A percentile compares a stretch with the other conserved stretches of the same genome.
phyloP scores from a whole-genome alignment of 78 protist genomes.

The Diacronema lutheri region DNA sequence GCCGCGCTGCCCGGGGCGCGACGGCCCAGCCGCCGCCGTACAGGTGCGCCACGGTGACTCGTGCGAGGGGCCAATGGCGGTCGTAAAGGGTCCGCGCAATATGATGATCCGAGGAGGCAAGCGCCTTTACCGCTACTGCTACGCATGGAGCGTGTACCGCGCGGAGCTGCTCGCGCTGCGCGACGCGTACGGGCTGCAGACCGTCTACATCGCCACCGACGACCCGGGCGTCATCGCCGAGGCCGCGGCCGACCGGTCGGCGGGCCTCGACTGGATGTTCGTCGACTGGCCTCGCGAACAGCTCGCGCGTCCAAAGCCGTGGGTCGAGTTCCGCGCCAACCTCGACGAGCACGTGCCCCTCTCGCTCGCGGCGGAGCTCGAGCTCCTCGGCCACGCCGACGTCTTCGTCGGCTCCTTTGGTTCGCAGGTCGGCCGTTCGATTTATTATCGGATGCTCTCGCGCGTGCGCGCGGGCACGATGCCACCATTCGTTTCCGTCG shows the following conservation, averaged over 20 bases:
- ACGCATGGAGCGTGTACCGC: neutral
- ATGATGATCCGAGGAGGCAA: neutral
- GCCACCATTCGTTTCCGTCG: slow-evolving; percentile 5
- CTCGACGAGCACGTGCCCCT: slow-evolving; percentile 2
- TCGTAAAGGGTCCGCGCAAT: neutral
- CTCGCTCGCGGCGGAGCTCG: slow-evolving; percentile 2
- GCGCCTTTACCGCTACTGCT: neutral
- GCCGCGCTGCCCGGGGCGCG: too few relatives aligned
- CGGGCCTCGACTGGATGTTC: neutral
- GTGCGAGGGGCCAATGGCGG: neutral
- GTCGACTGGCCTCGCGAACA: neutral
- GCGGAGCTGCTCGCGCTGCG: neutral
- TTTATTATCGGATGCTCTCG: neutral
- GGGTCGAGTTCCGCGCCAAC: neutral
- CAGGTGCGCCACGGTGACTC: slow-evolving; percentile 2
- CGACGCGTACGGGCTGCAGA: neutral
- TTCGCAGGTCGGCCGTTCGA: neutral
- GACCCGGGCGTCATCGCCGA: neutral
- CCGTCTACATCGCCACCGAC: slow-evolving; percentile 14
- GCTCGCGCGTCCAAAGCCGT: neutral
- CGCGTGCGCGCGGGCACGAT: neutral
- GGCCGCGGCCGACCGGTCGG: too few relatives aligned
- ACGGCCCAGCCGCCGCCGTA: neutral
- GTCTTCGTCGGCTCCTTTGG: slow-evolving; percentile 8
- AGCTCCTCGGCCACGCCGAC: neutral